Base-by-base conservation (phyloP, 208 protist species). In the Crithidia thermophila region DNA sequence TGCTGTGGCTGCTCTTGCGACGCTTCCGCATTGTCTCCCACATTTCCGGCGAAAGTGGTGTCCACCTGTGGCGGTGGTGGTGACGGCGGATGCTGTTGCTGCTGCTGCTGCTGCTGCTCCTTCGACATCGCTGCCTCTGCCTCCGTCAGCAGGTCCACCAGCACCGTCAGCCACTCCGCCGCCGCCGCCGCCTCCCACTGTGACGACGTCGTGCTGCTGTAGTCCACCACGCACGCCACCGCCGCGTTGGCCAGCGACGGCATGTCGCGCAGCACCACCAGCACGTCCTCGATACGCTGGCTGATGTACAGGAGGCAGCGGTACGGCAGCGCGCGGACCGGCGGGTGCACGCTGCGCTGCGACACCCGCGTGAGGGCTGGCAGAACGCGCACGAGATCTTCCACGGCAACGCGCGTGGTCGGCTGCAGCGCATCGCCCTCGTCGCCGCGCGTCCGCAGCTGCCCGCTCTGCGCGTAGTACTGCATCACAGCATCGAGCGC, bases 161-260 rank as follows among this genome's bases (percentile, higher is more conserved):
- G 64, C 37, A 59, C 49, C 28, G 51, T 53, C 33, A 95, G 68
- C 85, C 86, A 91, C 51, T 93, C 87, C 36, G 85, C 90, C 13
- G 90, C 90, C 0, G 90, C 86, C 9, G 87, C 90, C 0, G 77
- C 75, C 53, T 90, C 85, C 84, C 82, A 93, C 58, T 91, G 89
- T 21, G 82, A 69, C 7, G 74, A 74, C 31, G 37, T 45, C 2
- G 53, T 20, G 23, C 62, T 57, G 23, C 62, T 57, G 69, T 90
- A 87, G 28, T 76, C 75, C 21, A 93, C 46, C 39, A 93, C 77
- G 63, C 80, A 84, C 18, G 61, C 73, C 20, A 91, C 81, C 21
- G 85, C 85, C 4, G 78, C 77, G 52, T 74, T 81, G 14, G 88
- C 64, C 21, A 86, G 47, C 16, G 82, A 88, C 4, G 90, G 90